Conservation (phyloP, 2,329 filamentous ascomycete genomes). For the Pseudogymnoascus sp. region DNA sequence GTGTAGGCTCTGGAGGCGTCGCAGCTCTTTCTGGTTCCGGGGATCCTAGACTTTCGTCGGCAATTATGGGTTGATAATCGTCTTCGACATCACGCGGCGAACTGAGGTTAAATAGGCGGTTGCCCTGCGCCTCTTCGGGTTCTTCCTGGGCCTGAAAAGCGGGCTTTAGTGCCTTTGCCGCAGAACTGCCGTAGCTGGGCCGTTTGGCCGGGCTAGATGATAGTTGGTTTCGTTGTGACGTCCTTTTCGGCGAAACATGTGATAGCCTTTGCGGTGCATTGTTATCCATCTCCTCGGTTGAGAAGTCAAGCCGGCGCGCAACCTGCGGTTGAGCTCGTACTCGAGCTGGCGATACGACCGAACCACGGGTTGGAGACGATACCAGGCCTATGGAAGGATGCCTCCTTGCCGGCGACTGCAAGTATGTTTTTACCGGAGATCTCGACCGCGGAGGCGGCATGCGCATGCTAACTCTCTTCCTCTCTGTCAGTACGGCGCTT, state of each 20-base stretch:
- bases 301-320: conserved; percentile 27
- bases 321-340: conserved; percentile 20
- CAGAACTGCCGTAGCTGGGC: background rate
- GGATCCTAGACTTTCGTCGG: background rate
- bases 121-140: background rate
- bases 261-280: conserved; percentile 8
- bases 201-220: background rate
- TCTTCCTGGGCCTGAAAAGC: conserved; percentile 1
- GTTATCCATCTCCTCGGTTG: conserved; percentile 19
- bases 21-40: background rate
- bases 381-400: conserved; percentile 25
- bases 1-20: conserved; percentile 14
- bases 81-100: background rate
- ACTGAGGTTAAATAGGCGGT: conserved; percentile 1
- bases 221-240: conserved; percentile 17
- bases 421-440: conserved; percentile 29
- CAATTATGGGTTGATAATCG: background rate
- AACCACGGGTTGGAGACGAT: conserved; percentile 25
- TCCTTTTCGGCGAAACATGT: conserved; percentile 1
- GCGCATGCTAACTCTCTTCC: conserved; percentile 22
- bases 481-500: conserved; percentile 35
- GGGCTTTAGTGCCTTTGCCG: background rate
- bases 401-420: conserved; percentile 29
- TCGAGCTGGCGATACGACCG: conserved; percentile 21
- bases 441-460: conserved; percentile 27